Base-by-base conservation (phyloP, 345 rosid species). In the Conringia planisiliqua region DNA sequence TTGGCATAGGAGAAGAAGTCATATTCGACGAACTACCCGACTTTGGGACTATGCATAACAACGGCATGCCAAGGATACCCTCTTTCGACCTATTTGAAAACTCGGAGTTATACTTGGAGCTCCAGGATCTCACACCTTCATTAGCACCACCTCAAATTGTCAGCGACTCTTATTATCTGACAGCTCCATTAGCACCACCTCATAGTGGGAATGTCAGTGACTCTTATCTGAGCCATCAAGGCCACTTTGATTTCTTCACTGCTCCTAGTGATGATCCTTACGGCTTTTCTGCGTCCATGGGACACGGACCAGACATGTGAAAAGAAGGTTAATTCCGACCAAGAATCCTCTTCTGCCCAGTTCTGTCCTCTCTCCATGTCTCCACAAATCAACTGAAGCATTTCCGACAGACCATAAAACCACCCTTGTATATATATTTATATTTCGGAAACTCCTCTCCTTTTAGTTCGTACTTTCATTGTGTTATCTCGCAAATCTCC, bases 71-170 rank as follows among this genome's bases (percentile, higher is more conserved):
- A 78, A 22, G 47, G 54, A 9, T 63, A 40, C 46, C 64, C 57
- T 58, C 77, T 1, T 71, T n/a, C 50, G 81, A 72, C 71, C 63
- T n/a, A 18, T 5, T 78, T 22, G 77, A 78, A 32, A 66, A 66
- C 63, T 78, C 72, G 13, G 73, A 71, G 69, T 22, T 72, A 6
- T 78, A 16, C 59, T 58, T 78, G 12, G 77, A 78, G 58, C 73
- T 78, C 6, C 69, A 66, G 5, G 81, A 78, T 33, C 73, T 78
- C 54, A 77, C 68, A n/a, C 48, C 46, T 65, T 72, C 72, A 57
- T 11, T 71, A 71, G 12, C 24, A 43, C 43, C 67, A 26, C 48
- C 68, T 57, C 40, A 66, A 48, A 29, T 6, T 27, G 47, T 40
- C 59, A 57, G 6, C 39, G 68, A 38, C 55, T 18, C 68, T 32